Evolutionary conservation across 2,329 filamentous ascomycete genomes (phyloP).

Genomic region (Fusarium udum): DNA sequence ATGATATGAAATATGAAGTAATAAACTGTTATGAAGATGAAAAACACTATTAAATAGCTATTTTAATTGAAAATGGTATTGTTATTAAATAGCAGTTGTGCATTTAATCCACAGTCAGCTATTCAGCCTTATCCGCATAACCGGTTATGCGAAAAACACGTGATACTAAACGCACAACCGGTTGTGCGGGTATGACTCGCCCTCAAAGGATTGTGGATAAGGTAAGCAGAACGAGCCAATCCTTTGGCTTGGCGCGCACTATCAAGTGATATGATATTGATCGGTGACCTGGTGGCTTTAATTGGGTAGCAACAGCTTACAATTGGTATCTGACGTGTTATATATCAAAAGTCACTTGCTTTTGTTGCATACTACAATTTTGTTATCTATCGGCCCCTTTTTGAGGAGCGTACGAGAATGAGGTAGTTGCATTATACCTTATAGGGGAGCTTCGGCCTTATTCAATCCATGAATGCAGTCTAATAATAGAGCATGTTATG

Average conservation of each 20-base stretch:
- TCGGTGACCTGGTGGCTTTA: not conserved
- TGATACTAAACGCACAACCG: too few relatives aligned
- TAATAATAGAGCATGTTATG: not conserved
- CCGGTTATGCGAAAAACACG: too few relatives aligned
- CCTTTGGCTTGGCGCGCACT: not conserved
- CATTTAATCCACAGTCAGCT: too few relatives aligned
- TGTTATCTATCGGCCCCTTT: not conserved
- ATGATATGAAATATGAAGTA: too few relatives aligned
- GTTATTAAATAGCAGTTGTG: too few relatives aligned
- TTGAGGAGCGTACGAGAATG: not conserved
- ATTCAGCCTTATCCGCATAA: too few relatives aligned
- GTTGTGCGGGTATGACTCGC: too few relatives aligned
- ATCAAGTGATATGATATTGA: not conserved
- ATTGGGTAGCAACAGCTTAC: not conserved
- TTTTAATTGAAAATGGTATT: too few relatives aligned
- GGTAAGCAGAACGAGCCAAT: not conserved
- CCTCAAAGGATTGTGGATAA: not conserved
- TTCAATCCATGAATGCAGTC: not conserved
- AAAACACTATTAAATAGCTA: too few relatives aligned
- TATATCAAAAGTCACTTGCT: not conserved
- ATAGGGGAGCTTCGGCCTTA: not conserved
- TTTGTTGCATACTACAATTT: not conserved
- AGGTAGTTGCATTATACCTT: not conserved
- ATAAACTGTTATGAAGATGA: too few relatives aligned
- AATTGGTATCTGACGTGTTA: not conserved